Evolutionary conservation across 768 basidiomycete genomes (phyloP).

Genomic region (Boletus speciosus): DNA sequence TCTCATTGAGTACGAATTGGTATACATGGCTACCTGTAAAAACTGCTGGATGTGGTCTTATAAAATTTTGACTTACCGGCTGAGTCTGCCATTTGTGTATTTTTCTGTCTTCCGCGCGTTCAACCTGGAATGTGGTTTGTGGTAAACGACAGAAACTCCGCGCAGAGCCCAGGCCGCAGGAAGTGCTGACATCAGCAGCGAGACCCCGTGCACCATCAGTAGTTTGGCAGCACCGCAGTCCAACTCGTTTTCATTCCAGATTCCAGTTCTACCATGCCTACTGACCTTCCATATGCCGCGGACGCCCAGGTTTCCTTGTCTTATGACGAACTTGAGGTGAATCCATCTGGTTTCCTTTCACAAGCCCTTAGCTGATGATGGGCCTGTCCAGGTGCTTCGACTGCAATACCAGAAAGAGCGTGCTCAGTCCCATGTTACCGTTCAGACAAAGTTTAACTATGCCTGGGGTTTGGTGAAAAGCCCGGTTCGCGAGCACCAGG

Average conservation of each 20-base stretch:
- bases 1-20: slow-evolving; percentile 30
- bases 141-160: slow-evolving; percentile 23
- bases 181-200: slow-evolving; percentile 26
- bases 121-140: slow-evolving; percentile 23
- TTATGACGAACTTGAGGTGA: slow-evolving; percentile 86
- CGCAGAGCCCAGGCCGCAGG: neutral
- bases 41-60: slow-evolving; percentile 14
- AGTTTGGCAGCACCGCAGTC: slow-evolving; percentile 10
- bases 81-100: slow-evolving; percentile 45
- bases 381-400: slow-evolving; percentile 62
- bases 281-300: slow-evolving; percentile 92
- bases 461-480: slow-evolving; percentile 97
- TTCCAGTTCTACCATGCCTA: slow-evolving; percentile 45
- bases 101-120: slow-evolving; percentile 16
- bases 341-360: neutral
- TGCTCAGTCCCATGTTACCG: slow-evolving; percentile 77
- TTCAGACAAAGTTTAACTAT: slow-evolving; percentile 97
- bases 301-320: slow-evolving; percentile 88
- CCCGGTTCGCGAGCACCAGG: slow-evolving; percentile 78
- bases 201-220: slow-evolving; percentile 20
- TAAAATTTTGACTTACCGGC: slow-evolving; percentile 46
- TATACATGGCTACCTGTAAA: slow-evolving; percentile 29
- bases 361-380: neutral
- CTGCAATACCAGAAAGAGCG: slow-evolving; percentile 88
- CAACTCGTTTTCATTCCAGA: slow-evolving; percentile 1